These are phyloP conservation scores for Gaertneriomyces sp. DNA, from an alignment of 192 early-diverging fungal genomes.

Conservation along the genomic window DNA sequence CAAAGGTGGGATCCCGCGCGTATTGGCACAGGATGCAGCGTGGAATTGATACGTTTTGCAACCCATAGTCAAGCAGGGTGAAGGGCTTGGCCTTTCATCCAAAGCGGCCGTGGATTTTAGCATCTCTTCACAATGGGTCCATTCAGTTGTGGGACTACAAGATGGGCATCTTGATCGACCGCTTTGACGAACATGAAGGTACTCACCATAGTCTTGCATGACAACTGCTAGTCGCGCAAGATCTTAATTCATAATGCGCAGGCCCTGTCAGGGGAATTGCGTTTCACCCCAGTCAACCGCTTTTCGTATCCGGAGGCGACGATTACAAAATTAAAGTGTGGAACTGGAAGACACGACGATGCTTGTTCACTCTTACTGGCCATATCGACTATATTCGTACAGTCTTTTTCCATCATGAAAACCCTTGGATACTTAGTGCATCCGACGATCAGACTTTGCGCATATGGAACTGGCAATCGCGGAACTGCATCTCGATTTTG, in stretches of 20 bases:
- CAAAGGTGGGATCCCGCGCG: conserved; percentile 62
- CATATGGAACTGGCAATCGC: conserved; percentile 99
- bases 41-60: not conserved
- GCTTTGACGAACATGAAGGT: conserved; percentile 99
- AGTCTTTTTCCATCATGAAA: conserved; percentile 95
- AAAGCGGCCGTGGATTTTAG: conserved; percentile 97
- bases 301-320: conserved; percentile 97
- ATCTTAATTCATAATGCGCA: conserved; percentile 26
- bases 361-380: conserved; percentile 93
- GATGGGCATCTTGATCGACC: conserved; percentile 95
- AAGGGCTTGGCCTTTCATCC: conserved; percentile 96
- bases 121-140: conserved; percentile 93
- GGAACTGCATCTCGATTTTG: conserved; percentile 94
- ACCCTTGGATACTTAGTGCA: conserved; percentile 95
- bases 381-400: conserved; percentile 98
- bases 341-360: conserved; percentile 97
- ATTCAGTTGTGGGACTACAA: conserved; percentile 99
- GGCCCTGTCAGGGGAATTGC: conserved; percentile 95
- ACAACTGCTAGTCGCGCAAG: not conserved
- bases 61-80: conserved; percentile 73
- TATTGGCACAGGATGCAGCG: not conserved
- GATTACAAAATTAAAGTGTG: conserved; percentile 99
- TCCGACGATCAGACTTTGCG: conserved; percentile 99
- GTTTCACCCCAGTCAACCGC: conserved; percentile 92
- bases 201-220: not conserved